phyloP scores from a whole-genome alignment of 148 eudicot genomes.

The Agrostemma githago region DNA sequence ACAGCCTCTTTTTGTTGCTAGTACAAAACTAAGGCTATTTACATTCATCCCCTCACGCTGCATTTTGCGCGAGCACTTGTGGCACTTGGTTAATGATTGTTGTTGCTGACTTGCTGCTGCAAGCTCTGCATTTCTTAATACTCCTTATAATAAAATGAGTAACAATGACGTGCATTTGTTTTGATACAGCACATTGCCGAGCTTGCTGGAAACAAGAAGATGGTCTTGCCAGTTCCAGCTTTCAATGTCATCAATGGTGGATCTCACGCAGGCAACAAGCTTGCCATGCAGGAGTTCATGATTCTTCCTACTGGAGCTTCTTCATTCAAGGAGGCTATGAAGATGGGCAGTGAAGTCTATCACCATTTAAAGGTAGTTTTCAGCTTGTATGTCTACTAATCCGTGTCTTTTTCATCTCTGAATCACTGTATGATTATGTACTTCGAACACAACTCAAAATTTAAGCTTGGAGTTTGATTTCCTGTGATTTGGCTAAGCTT shows the following conservation, averaged over 20 bases:
- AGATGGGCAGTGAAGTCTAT: constrained; percentile 98
- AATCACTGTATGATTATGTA: background rate
- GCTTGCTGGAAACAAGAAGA: constrained; percentile 82
- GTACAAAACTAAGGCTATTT: too few relatives aligned
- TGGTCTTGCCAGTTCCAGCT: constrained; percentile 96
- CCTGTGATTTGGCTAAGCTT: background rate
- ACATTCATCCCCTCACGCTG: too few relatives aligned
- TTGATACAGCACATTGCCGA: constrained; percentile 84
- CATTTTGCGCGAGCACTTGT: too few relatives aligned
- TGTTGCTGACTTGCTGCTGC: too few relatives aligned
- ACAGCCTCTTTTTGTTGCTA: too few relatives aligned
- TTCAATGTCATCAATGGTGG: constrained; percentile 99
- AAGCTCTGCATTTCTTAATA: too few relatives aligned
- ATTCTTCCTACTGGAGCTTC: constrained; percentile 91
- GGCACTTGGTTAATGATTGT: too few relatives aligned
- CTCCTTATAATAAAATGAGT: background rate
- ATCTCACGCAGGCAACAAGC: constrained; percentile 98
- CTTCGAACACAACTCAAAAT: background rate
- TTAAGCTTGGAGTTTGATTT: background rate
- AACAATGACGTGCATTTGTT: background rate
- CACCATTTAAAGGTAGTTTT: constrained; percentile 74
- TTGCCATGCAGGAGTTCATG: constrained; percentile 99
- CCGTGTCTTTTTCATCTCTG: background rate
- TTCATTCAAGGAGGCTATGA: constrained; percentile 89
- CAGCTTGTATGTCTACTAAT: constrained; percentile 1